phyloP scores from a whole-genome alignment of 352 stramenopile genomes.

The Halophytophthora polymorphica region DNA sequence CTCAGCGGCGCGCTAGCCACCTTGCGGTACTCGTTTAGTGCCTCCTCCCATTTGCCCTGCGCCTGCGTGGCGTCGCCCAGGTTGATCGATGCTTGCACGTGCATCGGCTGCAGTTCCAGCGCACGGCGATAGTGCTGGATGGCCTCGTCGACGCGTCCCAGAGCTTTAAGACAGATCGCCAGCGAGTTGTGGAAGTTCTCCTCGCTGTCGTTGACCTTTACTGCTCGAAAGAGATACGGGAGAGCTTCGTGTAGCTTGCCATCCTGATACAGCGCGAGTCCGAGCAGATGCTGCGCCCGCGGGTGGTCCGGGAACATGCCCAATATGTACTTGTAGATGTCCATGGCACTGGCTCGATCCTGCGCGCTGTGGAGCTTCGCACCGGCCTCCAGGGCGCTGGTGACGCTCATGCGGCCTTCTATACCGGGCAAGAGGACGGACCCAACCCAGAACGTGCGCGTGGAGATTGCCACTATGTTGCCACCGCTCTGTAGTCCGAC shows the following conservation, averaged over 20 bases:
- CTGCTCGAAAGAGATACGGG: slow-evolving; percentile 35
- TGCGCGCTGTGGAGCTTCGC: slow-evolving; percentile 31
- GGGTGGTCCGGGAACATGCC: slow-evolving; percentile 44
- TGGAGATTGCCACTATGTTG: slow-evolving; percentile 56
- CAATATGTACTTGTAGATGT: slow-evolving; percentile 57
- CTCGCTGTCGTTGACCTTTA: slow-evolving; percentile 42
- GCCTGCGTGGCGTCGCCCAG: slow-evolving; percentile 46
- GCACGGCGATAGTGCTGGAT: slow-evolving; percentile 46
- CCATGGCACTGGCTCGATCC: slow-evolving; percentile 23
- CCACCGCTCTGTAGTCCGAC: slow-evolving; percentile 46
- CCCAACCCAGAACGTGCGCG: slow-evolving; percentile 58
- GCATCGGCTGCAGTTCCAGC: slow-evolving; percentile 46
- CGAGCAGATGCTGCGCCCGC: slow-evolving; percentile 48
- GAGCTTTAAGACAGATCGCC: slow-evolving; percentile 42
- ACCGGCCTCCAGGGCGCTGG: slow-evolving; percentile 38
- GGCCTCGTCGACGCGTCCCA: slow-evolving; percentile 38
- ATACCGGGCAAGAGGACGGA: slow-evolving; percentile 31
- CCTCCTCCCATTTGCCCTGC: slow-evolving; percentile 51
- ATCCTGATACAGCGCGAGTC: slow-evolving; percentile 45
- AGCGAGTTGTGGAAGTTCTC: slow-evolving; percentile 53
- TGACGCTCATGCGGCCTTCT: slow-evolving; percentile 34
- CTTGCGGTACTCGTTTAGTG: slow-evolving; percentile 49
- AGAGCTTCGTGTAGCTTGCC: slow-evolving; percentile 27
- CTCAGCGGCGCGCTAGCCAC: slow-evolving; percentile 24
- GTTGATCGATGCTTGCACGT: slow-evolving; percentile 42